Conservation (phyloP, 192 early-diverging fungal species). For the Haplosporangium gracile region DNA sequence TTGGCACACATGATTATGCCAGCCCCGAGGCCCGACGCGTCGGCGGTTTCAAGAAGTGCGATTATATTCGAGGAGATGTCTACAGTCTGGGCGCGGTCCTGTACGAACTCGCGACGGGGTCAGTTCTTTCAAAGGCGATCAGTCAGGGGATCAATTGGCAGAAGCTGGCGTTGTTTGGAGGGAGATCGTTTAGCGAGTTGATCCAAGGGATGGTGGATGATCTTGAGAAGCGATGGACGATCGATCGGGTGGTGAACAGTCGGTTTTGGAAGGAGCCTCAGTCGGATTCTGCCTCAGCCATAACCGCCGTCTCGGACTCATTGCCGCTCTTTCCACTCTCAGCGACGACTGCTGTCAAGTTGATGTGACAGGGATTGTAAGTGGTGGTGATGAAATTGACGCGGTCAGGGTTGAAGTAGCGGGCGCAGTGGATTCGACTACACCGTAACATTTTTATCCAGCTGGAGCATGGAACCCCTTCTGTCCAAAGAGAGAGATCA, state of each 20-base stretch:
- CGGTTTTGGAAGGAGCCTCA: conserved; percentile 32
- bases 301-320: neutral
- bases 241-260: conserved; percentile 36
- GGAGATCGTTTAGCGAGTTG: conserved; percentile 25
- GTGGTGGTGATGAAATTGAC: neutral
- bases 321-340: neutral
- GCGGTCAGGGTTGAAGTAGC: neutral
- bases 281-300: neutral
- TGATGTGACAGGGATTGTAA: neutral
- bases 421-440: neutral
- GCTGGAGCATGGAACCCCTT: too few species aligned
- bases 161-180: conserved; percentile 37
- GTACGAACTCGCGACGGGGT: conserved; percentile 47
- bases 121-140: conserved; percentile 43
- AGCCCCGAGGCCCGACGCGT: conserved; percentile 44
- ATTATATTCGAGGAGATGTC: conserved; percentile 43
- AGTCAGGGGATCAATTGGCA: conserved; percentile 39
- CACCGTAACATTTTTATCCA: too few species aligned
- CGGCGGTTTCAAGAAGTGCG: conserved; percentile 26
- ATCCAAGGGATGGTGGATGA: conserved; percentile 50
- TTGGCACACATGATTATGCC: conserved; percentile 51
- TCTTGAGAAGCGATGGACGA: conserved; percentile 40
- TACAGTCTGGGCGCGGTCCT: conserved; percentile 46
- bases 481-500: too few species aligned
- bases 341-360: neutral